A percentile compares a stretch with the other conserved stretches of the same genome.
Evolutionary conservation across 176 grass and related monocot species (phyloP).

Genomic region (Poa annua): DNA sequence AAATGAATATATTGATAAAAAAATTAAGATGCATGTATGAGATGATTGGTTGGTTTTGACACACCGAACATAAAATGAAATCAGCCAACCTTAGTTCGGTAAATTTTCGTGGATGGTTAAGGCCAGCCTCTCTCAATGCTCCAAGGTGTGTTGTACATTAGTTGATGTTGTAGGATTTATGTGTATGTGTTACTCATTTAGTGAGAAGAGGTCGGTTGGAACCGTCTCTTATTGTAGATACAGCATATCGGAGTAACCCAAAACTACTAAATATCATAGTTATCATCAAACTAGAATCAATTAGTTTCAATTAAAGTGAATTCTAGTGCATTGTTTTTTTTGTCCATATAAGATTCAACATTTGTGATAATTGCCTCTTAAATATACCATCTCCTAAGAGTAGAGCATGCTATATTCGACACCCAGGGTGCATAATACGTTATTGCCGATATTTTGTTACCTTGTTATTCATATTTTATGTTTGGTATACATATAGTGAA

Average conservation of each 20-base stretch:
- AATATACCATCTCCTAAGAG: neutral
- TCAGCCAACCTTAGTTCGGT: neutral
- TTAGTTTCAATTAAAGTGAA: neutral
- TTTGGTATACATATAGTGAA: too few species aligned
- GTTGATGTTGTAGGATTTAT: neutral
- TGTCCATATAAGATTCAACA: neutral
- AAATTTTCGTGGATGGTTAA: neutral
- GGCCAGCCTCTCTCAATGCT: neutral
- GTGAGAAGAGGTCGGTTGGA: neutral
- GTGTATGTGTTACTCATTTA: neutral
- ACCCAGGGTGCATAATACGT: too few species aligned
- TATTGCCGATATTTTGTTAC: too few species aligned
- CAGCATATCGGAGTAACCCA: neutral
- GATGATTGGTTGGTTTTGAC: neutral
- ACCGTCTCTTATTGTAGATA: neutral
- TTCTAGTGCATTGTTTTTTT: neutral
- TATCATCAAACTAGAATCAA: neutral
- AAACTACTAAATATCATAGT: neutral
- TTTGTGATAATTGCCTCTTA: neutral
- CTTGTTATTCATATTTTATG: too few species aligned
- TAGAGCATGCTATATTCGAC: neutral
- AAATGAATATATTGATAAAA: neutral
- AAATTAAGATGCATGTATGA: neutral
- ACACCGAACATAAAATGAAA: neutral
- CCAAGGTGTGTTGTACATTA: neutral